Conservation (phyloP, 768 basidiomycete genomes). For the Kwoniella europaea region DNA sequence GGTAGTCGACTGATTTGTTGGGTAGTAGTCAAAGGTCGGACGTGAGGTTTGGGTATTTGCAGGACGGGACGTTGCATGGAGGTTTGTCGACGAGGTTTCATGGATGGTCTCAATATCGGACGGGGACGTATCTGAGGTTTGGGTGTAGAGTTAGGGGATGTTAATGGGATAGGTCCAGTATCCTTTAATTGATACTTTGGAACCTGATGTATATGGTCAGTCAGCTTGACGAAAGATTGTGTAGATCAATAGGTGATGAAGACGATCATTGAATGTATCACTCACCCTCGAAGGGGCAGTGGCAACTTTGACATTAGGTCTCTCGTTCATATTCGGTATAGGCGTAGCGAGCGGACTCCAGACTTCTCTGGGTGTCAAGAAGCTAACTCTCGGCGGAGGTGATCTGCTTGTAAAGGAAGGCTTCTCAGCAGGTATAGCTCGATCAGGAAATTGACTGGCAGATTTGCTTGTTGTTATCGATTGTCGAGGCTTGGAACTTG, state of each 20-base stretch:
- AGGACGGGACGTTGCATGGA: background rate
- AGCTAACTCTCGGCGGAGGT: constrained; percentile 18
- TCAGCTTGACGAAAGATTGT: background rate
- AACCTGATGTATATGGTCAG: background rate
- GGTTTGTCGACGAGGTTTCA: constrained; percentile 3
- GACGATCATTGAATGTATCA: background rate
- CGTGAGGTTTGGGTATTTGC: constrained; percentile 3
- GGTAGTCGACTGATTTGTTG: constrained; percentile 4
- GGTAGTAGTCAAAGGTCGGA: background rate
- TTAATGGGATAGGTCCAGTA: background rate
- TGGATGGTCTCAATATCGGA: background rate
- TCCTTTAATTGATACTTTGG: constrained; percentile 19
- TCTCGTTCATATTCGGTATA: constrained; percentile 13
- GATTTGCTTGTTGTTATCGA: background rate
- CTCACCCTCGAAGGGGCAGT: background rate
- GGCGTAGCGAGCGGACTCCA: constrained; percentile 22
- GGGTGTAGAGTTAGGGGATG: background rate
- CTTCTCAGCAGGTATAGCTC: no score
- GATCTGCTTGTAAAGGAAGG: background rate
- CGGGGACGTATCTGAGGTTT: constrained; percentile 4
- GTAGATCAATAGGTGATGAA: background rate
- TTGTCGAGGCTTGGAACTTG: background rate
- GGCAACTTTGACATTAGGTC: background rate
- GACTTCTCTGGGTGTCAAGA: constrained; percentile 21
- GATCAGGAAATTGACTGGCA: background rate